Evolutionary conservation across 106 monocot species (phyloP).

Genomic region (Chionographis japonica): DNA sequence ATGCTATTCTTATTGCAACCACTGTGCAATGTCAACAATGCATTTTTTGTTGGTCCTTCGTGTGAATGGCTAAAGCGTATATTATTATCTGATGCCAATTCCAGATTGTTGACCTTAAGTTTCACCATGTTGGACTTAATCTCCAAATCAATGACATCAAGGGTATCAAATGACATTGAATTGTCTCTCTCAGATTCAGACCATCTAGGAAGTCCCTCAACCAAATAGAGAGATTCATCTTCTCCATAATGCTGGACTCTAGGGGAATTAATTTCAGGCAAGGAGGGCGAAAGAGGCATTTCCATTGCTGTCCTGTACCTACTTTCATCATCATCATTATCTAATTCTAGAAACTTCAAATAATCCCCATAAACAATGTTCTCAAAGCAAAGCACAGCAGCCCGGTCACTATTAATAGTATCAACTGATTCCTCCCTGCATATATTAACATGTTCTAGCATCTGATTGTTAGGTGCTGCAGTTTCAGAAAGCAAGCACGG

Average conservation of each 20-base stretch:
- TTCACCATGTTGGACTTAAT: constrained; percentile 6
- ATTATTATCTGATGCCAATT: neutral
- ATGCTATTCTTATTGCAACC: too few species aligned
- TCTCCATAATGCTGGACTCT: constrained; percentile 8
- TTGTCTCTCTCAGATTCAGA: constrained; percentile 6
- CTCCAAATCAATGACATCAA: constrained; percentile 31
- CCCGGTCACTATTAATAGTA: constrained; percentile 3
- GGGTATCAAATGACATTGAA: neutral
- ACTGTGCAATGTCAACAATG: too few species aligned
- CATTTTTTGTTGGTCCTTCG: too few species aligned
- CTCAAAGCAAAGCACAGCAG: constrained; percentile 32
- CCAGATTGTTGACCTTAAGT: neutral
- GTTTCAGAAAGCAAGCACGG: constrained; percentile 4
- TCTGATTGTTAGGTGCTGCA: neutral
- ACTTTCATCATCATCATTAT: constrained; percentile 59
- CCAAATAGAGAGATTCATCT: constrained; percentile 15
- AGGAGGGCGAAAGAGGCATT: constrained; percentile 74
- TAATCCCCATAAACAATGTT: constrained; percentile 31
- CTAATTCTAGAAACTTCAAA: constrained; percentile 63
- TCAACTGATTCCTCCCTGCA: neutral
- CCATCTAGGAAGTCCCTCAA: neutral
- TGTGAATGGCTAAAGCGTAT: neutral
- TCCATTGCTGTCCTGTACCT: constrained; percentile 56
- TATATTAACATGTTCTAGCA: constrained; percentile 9
- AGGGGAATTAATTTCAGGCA: constrained; percentile 46